Evolutionary conservation across 805 yeast species (phyloP), one percentile per base, ranked within the genome.

Genomic region (Hanseniaspora meyeri): DNA sequence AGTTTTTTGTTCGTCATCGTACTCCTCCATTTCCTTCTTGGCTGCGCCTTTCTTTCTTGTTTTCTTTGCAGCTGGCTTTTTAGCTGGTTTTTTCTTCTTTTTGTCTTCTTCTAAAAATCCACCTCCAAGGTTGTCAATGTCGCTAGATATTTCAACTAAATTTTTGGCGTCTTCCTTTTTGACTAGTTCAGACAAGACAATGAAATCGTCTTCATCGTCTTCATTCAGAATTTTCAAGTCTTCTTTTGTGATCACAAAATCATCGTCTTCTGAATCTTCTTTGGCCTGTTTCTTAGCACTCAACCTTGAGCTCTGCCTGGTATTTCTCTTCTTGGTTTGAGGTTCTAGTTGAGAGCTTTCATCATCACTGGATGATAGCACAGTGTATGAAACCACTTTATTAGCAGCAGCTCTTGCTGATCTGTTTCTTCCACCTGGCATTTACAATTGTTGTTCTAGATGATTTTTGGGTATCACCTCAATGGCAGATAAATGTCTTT

Each of bases 241-340:
- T 38, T 53, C 57, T 46, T 53, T 46, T 9, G 51, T 46, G 4
- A 53, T 53, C 3, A 46, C 42, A 17, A 55, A 49, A 20, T 55
- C 58, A 12, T 49, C 55, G 20, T 47, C 46, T 19, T 31, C 40
- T 1, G 46, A 49, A 9, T 48, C 49, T 27, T 51, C 34, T 42
- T 43, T 38, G n/a, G 40, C 31, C 8, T 37, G 24, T 9, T 24
- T 36, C 43, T 49, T 49, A 7, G 40, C 16, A 31, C n/a, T 45
- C 34, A 31, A 45, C 34, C 49, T 46, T 7, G 49, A 4, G 5
- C 49, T 51, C 31, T 32, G 32, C 4, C 48, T 45, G 7, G 49
- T 43, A 11, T 45, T 46, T 52, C 50, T 52, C 40, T 39, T 52
- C 29, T 52, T 52, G 11, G 17, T 27, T 43, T n/a, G 11, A 14